Percentiles rank a stretch among this genome's conserved stretches.
Conservation (phyloP, 768 basidiomycete genomes). For the Boletellus emodensis region DNA sequence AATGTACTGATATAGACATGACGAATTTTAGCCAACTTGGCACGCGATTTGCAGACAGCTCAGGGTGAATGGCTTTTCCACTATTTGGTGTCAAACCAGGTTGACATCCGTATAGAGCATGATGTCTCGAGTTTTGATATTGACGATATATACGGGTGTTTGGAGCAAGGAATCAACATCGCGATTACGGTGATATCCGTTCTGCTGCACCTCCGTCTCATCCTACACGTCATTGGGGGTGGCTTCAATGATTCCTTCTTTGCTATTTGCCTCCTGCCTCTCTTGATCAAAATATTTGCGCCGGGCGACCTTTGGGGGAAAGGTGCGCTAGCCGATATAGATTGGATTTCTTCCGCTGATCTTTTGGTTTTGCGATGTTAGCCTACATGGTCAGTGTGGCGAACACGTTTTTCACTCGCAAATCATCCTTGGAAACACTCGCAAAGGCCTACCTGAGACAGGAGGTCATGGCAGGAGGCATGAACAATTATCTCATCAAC, state of each 20-base stretch:
- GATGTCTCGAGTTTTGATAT: neutral
- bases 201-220: slow-evolving; percentile 22
- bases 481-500: slow-evolving; percentile 2
- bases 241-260: slow-evolving; percentile 17
- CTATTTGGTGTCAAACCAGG: neutral
- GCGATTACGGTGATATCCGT: slow-evolving; percentile 12
- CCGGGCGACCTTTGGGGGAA: slow-evolving; percentile 18
- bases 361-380: neutral
- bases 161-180: slow-evolving; percentile 10
- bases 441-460: slow-evolving; percentile 6
- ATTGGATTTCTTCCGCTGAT: neutral
- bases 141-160: slow-evolving; percentile 4
- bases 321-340: slow-evolving; percentile 4
- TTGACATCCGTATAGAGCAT: slow-evolving; percentile 5
- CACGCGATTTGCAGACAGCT: slow-evolving; percentile 21
- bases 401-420: slow-evolving; percentile 21
- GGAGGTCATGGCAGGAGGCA: slow-evolving; percentile 24
- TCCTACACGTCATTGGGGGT: slow-evolving; percentile 14
- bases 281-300: neutral
- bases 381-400: slow-evolving; percentile 16
- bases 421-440: slow-evolving; percentile 16
- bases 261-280: slow-evolving; percentile 17
- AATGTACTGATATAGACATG: neutral
- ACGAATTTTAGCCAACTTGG: slow-evolving; percentile 11
- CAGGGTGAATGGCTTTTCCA: slow-evolving; percentile 10